Evolutionary conservation across 768 basidiomycete species (phyloP).

Genomic region (Lactarius quietus): DNA sequence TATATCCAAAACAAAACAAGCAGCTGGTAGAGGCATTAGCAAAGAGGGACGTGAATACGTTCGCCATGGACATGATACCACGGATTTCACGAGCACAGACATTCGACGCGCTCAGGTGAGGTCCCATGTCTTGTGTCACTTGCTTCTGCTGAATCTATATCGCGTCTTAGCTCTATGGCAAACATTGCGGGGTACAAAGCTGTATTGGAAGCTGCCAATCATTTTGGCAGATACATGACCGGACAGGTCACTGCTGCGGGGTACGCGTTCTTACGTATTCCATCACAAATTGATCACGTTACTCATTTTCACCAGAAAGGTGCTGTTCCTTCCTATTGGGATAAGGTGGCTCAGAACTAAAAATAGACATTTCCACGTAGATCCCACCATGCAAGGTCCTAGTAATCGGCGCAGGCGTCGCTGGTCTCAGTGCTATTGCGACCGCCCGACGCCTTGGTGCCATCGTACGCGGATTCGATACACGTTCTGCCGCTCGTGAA

Average conservation of each 20-base stretch:
- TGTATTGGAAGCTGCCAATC: conserved; percentile 84
- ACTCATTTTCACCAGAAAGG: conserved; percentile 39
- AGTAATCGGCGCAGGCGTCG: conserved; percentile 86
- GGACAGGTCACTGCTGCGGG: conserved; percentile 91
- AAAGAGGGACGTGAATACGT: conserved; percentile 62
- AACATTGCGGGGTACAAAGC: conserved; percentile 94
- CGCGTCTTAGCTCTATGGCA: conserved; percentile 73
- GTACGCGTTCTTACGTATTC: conserved; percentile 41
- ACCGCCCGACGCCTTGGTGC: conserved; percentile 83
- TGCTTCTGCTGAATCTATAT: neutral
- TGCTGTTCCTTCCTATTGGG: conserved; percentile 25
- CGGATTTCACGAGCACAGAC: conserved; percentile 88
- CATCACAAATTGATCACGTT: neutral
- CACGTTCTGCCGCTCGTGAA: conserved; percentile 79
- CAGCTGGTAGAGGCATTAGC: conserved; percentile 65
- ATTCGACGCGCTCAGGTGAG: conserved; percentile 83
- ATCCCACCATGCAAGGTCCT: conserved; percentile 85
- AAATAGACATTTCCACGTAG: conserved; percentile 36
- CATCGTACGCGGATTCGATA: conserved; percentile 86
- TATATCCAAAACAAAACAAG: conserved; percentile 83
- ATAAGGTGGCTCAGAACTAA: neutral
- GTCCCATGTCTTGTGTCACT: neutral
- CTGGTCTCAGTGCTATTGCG: conserved; percentile 83
- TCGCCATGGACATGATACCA: conserved; percentile 93
- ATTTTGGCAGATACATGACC: conserved; percentile 85